Evolutionary conservation across 306 rosid genomes (phyloP), one percentile per base, ranked within the genome.

Genomic region (Cucurbita argyrosperma): DNA sequence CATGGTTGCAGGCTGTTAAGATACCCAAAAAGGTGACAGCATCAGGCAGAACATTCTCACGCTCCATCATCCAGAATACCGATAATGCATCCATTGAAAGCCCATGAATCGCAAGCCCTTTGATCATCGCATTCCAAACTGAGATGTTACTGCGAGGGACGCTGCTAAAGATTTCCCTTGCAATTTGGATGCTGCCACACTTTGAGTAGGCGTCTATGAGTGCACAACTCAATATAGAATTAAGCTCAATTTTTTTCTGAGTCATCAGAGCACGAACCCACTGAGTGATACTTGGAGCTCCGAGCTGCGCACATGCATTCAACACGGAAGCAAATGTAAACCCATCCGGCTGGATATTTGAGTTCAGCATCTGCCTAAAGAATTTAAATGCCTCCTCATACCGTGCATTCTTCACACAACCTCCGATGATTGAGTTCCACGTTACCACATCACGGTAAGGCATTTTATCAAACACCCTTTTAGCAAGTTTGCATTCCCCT

Each of bases 111-210:
- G 92, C 96, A 39, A 90, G 75, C 55, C 92, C 92, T 80, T 83
- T 80, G 15, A 90, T 84, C 90, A 90, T 86, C 56, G 89, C 87
- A 78, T 90, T 90, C 92, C 92, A 90, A 82, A 90, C 84, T 3
- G 90, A 90, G 19, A 86, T 84, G 21, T 87, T 81, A 80, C 79
- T 68, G 2, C 70, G 87, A 46, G 4, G 77, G 23, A 72, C 78
- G 19, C 40, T 49, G 6, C 78, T 78, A 80, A 90, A 90, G 74
- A 90, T 74, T 45, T 46, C 81, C 30, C 58, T 86, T 0, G 96
- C 86, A 57, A 72, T 72, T 67, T 84, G 77, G 37, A 90, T 85
- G 78, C 83, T 86, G 74, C 92, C 89, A 12, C 96, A 90, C 76
- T 84, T 88, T 0, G 90, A 85, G 81, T 88, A 88, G 86, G 86